Conservation (phyloP, 2,329 filamentous ascomycete species). For the Monosporascus cannonballus region DNA sequence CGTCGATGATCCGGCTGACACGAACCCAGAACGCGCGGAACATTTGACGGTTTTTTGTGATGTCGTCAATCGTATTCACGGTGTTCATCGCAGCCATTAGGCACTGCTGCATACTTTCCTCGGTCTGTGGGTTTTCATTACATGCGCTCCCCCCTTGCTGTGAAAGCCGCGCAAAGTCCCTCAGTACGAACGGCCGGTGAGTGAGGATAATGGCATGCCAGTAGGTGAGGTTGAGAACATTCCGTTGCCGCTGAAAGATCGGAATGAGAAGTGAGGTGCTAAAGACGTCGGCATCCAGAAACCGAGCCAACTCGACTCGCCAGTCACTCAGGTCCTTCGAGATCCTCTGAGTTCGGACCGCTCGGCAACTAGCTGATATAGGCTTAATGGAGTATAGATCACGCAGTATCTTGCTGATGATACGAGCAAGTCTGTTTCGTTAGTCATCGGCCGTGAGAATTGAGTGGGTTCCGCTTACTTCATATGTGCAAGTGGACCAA, state of each 20-base stretch:
- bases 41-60: constrained; percentile 19
- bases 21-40: constrained; percentile 25
- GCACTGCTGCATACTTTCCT: constrained; percentile 16
- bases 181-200: constrained; percentile 31
- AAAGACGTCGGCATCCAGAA: constrained; percentile 31
- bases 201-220: constrained; percentile 37
- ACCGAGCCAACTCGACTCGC: constrained; percentile 28
- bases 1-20: not conserved
- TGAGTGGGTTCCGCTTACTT: constrained; percentile 18
- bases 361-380: constrained; percentile 19
- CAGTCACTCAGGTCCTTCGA: constrained; percentile 28
- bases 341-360: constrained; percentile 21
- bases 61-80: constrained; percentile 17
- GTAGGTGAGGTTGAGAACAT: constrained; percentile 35
- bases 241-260: constrained; percentile 35
- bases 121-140: constrained; percentile 4
- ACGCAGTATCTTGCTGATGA: constrained; percentile 29
- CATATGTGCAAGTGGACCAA: constrained; percentile 29
- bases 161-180: constrained; percentile 26
- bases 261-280: constrained; percentile 28
- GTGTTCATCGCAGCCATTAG: constrained; percentile 21
- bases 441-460: not conserved
- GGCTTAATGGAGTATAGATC: constrained; percentile 31
- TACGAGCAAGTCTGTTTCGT: constrained; percentile 11
- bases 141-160: constrained; percentile 3